Base-by-base conservation (phyloP, 2,329 filamentous ascomycete species). In the Acephala macrosclerotiorum region DNA sequence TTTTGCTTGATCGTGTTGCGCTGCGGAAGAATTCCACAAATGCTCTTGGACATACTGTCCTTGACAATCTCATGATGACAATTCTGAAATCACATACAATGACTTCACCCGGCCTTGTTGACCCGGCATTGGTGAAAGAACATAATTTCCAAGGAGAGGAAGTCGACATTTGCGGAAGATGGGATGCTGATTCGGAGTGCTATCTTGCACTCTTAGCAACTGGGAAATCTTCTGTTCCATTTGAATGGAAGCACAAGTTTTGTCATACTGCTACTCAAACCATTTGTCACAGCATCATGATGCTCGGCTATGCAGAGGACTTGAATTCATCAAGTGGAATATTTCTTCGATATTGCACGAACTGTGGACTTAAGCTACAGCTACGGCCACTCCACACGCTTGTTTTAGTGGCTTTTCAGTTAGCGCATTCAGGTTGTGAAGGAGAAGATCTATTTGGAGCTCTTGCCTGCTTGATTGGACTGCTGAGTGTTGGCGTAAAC, bases 161-260 rank as follows among this genome's bases (percentile, higher is more conserved):
- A 60, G 73, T 79, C 3, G 79, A 80, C 47, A 76, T 80, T 14
- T 81, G 79, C 64, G 79, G 80, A n/a, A 73, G 79, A 29, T 81
- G 79, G 79, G 76, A 79, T 64, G 77, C 78, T 0, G 78, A 81
- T 59, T 79, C 79, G 0, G 69, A 74, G 6, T 77, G 72, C 55
- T 59, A 78, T 45, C 75, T 78, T 8, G 56, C 65, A 1, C 71
- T 80, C 2, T 63, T 77, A 14, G 68, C 68, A 2, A 67, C 77
- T 11, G 68, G 67, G 2, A 59, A 63, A 18, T 18, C 66, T 6
- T 60, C 45, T 1, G 74, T 79, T n/a, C 80, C 79, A 0, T 59
- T 66, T 3, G 7, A 57, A 0, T 82, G 79, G 79, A 82, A 82
- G 66, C 79, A 81, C 66, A 77, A 76, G 45, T 81, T 82, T 61